phyloP scores from a whole-genome alignment of 192 early-diverging fungal genomes.

The Phlyctochytrium arcticum region DNA sequence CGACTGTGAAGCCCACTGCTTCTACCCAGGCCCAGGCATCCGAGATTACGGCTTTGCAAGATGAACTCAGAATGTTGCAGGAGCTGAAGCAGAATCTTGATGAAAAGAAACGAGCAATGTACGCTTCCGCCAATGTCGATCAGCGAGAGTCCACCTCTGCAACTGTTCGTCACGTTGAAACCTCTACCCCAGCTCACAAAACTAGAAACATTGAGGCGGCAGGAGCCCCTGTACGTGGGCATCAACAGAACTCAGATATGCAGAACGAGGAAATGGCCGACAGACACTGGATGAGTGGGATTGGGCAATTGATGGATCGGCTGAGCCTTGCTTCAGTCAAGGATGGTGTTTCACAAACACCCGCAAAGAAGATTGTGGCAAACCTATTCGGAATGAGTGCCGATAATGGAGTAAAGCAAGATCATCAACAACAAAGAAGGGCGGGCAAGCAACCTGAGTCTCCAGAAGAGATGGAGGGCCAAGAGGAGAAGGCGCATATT shows the following conservation, averaged over 20 bases:
- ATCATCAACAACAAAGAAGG: neutral
- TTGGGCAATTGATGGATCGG: neutral
- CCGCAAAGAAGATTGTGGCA: neutral
- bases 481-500: neutral
- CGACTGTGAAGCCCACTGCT: neutral
- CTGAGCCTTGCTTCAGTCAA: neutral
- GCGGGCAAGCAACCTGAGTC: neutral
- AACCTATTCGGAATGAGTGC: neutral
- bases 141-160: neutral
- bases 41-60: neutral
- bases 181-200: neutral
- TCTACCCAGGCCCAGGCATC: neutral
- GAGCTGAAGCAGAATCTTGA: neutral
- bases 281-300: neutral
- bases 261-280: neutral
- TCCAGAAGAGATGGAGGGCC: neutral
- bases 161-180: neutral
- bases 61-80: conserved; percentile 1
- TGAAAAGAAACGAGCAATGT: neutral
- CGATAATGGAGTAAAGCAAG: neutral
- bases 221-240: neutral
- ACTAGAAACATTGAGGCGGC: neutral
- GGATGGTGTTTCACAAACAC: neutral
- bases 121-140: neutral
- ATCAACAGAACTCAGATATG: no score